phyloP scores from a whole-genome alignment of 768 basidiomycete genomes.

The Tubosaeta sp. region DNA sequence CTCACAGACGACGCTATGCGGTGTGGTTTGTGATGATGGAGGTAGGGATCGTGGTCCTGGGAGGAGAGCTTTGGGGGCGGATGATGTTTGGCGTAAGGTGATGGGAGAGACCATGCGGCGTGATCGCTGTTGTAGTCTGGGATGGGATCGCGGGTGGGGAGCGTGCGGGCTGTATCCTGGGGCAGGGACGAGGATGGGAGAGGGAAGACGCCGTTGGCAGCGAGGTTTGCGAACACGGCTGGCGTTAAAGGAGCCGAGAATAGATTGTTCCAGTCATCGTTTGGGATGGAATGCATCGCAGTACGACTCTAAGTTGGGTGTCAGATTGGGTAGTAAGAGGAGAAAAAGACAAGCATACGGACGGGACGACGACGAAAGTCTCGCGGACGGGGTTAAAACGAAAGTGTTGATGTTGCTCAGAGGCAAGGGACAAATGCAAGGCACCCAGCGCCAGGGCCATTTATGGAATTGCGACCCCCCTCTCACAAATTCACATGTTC shows the following conservation, averaged over 20 bases:
- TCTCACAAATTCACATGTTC: constrained; percentile 26
- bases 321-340: constrained; percentile 14
- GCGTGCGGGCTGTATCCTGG: constrained; percentile 32
- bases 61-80: constrained; percentile 25
- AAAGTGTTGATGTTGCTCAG: constrained; percentile 6
- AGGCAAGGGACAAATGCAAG: constrained; percentile 16
- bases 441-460: constrained; percentile 1
- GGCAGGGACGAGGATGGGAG: constrained; percentile 29
- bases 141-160: constrained; percentile 13
- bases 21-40: constrained; percentile 13
- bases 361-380: neutral
- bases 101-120: constrained; percentile 25
- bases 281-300: constrained; percentile 23
- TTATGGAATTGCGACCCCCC: constrained; percentile 16
- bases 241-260: constrained; percentile 64
- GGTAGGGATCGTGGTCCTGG: constrained; percentile 8
- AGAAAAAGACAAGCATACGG: constrained; percentile 7
- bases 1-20: constrained; percentile 18
- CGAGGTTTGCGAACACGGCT: constrained; percentile 54
- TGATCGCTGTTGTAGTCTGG: constrained; percentile 21
- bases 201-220: constrained; percentile 56
- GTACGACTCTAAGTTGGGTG: constrained; percentile 15
- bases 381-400: constrained; percentile 1
- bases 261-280: constrained; percentile 50
- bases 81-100: constrained; percentile 28